Evolutionary conservation across 371 early-diverging fungal genomes (phyloP), one percentile per base, ranked within the genome.

Genomic region (Mortierella polycephala): DNA sequence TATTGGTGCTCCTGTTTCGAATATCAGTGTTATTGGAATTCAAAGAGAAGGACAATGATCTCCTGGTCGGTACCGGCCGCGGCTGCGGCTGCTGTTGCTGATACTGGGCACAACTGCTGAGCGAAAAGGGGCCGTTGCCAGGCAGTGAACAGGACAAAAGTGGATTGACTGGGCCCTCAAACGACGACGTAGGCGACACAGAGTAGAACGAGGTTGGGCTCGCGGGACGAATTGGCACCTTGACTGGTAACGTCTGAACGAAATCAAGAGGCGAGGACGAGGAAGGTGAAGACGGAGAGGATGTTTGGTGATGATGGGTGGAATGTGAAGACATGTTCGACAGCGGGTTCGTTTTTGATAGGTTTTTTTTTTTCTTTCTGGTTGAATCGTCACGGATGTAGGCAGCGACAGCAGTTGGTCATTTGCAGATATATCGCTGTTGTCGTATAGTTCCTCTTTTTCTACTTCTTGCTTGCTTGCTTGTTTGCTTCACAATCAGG

Each of bases 201-300:
- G 74, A 67, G 49, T 62, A 63, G 40, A 47, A 73, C 1, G 74
- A 67, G 9, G 63, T 62, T 7, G 74, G 68, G 18, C 67, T 67
- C 0, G 57, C 52, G 12, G 67, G 30, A 12, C 66, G 61, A 13
- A 45, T 45, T 45, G 72, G 72, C 2, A 57, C 61, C 52, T 63
- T 60, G 14, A 57, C 50, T 18, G 63, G 69, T 44, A 64, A 21
- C 21, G 60, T 58, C 12, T 50, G 68, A 13, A 54, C 47, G 41
- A 64, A 23, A 20, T 69, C 30, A 55, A 57, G 69, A 11, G 56
- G 21, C 1, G 66, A 57, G 11, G 52, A 56, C 14, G 62, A 18
- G 6, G 70, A 49, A 16, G 69, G 41, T 0, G 68, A 46, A 7
- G 69, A 44, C 6, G 65, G 41, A 20, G 64, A 41, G 5, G 62